Evolutionary conservation across 2,329 filamentous ascomycete genomes (phyloP).

Genomic region (Sporothrix pseudoabietina): DNA sequence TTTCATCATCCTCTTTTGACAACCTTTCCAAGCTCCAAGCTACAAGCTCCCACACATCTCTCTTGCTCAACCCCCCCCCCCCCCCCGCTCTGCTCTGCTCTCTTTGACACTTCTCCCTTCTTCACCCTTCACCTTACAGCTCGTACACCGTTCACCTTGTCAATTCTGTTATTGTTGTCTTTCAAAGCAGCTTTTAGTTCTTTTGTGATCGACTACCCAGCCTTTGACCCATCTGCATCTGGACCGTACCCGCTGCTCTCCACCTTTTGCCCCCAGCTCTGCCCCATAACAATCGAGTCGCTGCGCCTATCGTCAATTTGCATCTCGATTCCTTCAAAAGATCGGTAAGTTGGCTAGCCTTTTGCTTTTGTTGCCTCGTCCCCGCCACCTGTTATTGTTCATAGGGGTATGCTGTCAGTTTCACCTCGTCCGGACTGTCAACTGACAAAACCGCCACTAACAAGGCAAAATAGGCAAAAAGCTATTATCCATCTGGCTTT

Average conservation of each 20-base stretch:
- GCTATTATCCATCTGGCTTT: neutral
- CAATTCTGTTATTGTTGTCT: neutral
- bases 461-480: neutral
- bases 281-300: neutral
- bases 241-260: slow-evolving; percentile 7
- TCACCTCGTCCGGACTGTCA: neutral
- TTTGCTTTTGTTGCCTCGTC: neutral
- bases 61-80: neutral
- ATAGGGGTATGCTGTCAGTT: neutral
- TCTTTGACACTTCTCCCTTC: neutral
- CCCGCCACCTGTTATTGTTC: neutral
- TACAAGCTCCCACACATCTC: neutral
- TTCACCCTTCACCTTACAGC: neutral
- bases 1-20: neutral
- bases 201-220: slow-evolving; percentile 8
- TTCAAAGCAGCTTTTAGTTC: neutral
- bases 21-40: neutral
- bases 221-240: neutral
- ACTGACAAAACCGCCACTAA: slow-evolving; percentile 2
- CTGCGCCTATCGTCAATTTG: slow-evolving; percentile 4
- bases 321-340: slow-evolving; percentile 1
- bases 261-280: slow-evolving; percentile 1
- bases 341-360: neutral
- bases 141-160: neutral
- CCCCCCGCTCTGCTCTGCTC: neutral